Base-by-base conservation (phyloP, 2,329 filamentous ascomycete species). In the Diatrype stigma region DNA sequence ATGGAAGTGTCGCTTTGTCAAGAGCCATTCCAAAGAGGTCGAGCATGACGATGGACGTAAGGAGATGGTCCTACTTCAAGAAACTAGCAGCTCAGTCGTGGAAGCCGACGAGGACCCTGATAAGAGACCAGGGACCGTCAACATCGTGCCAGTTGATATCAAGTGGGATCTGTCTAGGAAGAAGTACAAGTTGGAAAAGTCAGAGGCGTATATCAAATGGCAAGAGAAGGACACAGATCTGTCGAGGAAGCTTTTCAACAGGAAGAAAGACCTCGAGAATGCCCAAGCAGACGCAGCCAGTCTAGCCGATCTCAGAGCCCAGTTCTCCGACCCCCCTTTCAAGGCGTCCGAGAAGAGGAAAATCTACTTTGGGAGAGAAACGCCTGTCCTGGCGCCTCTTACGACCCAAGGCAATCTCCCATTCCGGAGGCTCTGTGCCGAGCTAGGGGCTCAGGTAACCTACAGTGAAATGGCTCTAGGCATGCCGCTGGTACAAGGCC, bases 401-500 rank as follows among this genome's bases (percentile, higher is more conserved):
- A 99, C 94, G 1, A 99, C 94, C 0, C 94, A 97, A 71, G 94
- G 94, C 44, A 99, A 99, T 63, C 78, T 97, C 45, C 94, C 94
- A 1, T 99, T 96, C 75, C 86, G 94, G 51, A 84, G 94, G 46
- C 81, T 99, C 28, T 96, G 92, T 64, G 86, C 90, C 12, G 87
- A 92, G 50, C 80, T 97, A 22, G 94, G 94, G 34, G 92, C 91
- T 26, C 88, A 96, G 65, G 78, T 96, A 46, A 99, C 94, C 0
- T 99, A 96, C 75, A 97, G 93, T 0, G 94, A 99, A 71, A 99
- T 99, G 94, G 94, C 93, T 3, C 89, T 99, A 81, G 86, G 90
- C 26, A 75, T 96, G 69, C 92, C 93, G 10, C 73, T 99, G 40
- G 79, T 99, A 6, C 91, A 96, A 69, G 94, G 94, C 34, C 83